Evolutionary conservation across 805 yeast species (phyloP), one percentile per base, ranked within the genome.

Genomic region (Metschnikowia kofuensis): DNA sequence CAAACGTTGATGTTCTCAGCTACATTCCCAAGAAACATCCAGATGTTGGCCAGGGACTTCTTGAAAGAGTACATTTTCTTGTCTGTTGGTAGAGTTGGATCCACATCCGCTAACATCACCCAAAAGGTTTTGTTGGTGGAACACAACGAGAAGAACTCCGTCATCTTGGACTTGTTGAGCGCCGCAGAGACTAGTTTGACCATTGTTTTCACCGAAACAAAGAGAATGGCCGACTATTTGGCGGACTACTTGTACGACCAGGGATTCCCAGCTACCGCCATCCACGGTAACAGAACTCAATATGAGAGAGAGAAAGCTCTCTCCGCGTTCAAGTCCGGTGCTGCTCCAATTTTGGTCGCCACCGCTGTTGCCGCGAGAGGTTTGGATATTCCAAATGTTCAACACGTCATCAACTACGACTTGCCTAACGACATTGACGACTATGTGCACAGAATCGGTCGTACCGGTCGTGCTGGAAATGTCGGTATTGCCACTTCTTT

Each of bases 391-490:
- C 98, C 99, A 70, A 94, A 94, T 69, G 99, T 94, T 62, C 86
- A 95, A 42, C 98, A 92, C 69, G 99, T 94, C 66, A 86, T 94
- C 75, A 94, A 94, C 82, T 94, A 87, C 71, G 99, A 94, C 69
- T 79, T 94, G 70, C 99, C 99, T 70, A 78, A 86, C 67, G 98
- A 94, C 72, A 87, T 94, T 65, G 99, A 94, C 72, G 99, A 94
- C 74, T 94, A 94, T 68, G 99, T 94, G 51, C 99, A 94, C 79
- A 88, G 99, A 79, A 94, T 94, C 68, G 99, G 99, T 83, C 92
- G 99, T 84, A 94, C 99, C 66, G 99, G 99, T 76, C 94, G 99
- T 84, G 99, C 99, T 64, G 99, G 99, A 82, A 94, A 94, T 78
- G 84, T 87, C 54, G 99, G 99, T 87, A 79, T 88, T 62, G 97